Evolutionary conservation across 352 stramenopile species (phyloP).

Genomic region (Pythium pyrilobum): DNA sequence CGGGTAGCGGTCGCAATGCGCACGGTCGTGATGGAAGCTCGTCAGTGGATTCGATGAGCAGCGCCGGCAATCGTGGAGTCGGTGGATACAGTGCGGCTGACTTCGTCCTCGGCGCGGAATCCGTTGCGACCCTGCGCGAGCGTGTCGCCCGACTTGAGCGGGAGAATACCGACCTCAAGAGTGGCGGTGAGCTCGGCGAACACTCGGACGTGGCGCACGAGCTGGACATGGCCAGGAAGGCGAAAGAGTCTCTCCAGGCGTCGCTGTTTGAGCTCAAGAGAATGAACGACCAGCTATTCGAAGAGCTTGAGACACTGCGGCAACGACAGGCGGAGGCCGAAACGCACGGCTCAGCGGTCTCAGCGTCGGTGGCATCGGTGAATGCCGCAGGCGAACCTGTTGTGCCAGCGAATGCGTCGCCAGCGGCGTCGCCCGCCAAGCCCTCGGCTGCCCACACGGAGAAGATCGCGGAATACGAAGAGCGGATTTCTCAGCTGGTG

Average conservation of each 20-base stretch:
- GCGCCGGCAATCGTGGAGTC: slow-evolving; percentile 21
- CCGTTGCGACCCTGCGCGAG: slow-evolving; percentile 46
- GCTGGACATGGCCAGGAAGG: slow-evolving; percentile 69
- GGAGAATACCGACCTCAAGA: slow-evolving; percentile 66
- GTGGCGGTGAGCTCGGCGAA: slow-evolving; percentile 43
- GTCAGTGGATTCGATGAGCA: slow-evolving; percentile 8
- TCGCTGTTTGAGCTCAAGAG: slow-evolving; percentile 68
- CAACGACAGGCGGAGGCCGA: background rate
- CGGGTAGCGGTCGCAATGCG: background rate
- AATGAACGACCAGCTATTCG: slow-evolving; percentile 64
- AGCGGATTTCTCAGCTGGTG: slow-evolving; percentile 67
- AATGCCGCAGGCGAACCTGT: too few relatives aligned
- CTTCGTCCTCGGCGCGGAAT: slow-evolving; percentile 61
- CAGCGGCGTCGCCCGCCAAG: slow-evolving; percentile 1
- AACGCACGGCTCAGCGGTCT: background rate
- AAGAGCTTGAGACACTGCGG: slow-evolving; percentile 36
- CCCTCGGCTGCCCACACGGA: slow-evolving; percentile 12
- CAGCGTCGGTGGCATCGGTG: background rate
- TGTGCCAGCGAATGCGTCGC: background rate
- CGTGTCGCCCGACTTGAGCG: slow-evolving; percentile 64
- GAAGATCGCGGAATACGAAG: slow-evolving; percentile 67
- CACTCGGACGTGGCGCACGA: slow-evolving; percentile 55
- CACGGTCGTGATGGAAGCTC: slow-evolving; percentile 1
- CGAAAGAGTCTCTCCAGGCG: slow-evolving; percentile 68
- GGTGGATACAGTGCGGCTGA: slow-evolving; percentile 46